Base-by-base conservation (phyloP, 768 basidiomycete species). In the Arthromyces matolae region DNA sequence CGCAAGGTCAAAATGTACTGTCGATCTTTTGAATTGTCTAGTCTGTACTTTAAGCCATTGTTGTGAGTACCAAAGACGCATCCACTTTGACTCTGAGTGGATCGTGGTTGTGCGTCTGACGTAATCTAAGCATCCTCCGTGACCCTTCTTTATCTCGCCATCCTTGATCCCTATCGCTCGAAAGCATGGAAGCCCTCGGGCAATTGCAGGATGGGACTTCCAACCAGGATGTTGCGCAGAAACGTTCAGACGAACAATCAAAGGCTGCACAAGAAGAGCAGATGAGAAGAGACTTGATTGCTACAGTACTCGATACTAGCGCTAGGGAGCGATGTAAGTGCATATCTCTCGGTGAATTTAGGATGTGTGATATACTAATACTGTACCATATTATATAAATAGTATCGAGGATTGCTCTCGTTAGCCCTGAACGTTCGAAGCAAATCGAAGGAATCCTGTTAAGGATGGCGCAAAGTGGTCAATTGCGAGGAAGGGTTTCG, bases 321-420 rank as follows among this genome's bases (percentile, higher is more conserved):
- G 91, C 92, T 32, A 77, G 90, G 49, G 92, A 93, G 71, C 77
- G 91, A 64, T 68, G 91, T 93, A 64, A 52, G 76, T 73, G 28
- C 25, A 35, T n/a, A n/a, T n/a, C n/a, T n/a, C n/a, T 18, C 28
- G 14, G 31, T 20, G 45, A 24, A 42, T 31, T 32, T 33, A 16
- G 39, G 8, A 18, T 46, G 19, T 23, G 32, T 24, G 42, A 39
- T 42, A 28, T 14, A 34, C 27, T 56, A 16, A 47, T 49, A 42
- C 37, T n/a, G 24, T 19, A 9, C 42, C 38, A 39, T 37, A 16
- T 16, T 19, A 23, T 49, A 9, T 20, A 36, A 18, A 33, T 60
- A 95, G 92, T 94, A 47, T 84, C 89, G 8, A 83, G 93, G 40
- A 94, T 95, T 53, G 79, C 84, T 4, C 80, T 95, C 23, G 93